Percentiles rank a stretch among this genome's conserved stretches.
phyloP scores from a whole-genome alignment of 306 rosid species.

The Fragaria iinumae region DNA sequence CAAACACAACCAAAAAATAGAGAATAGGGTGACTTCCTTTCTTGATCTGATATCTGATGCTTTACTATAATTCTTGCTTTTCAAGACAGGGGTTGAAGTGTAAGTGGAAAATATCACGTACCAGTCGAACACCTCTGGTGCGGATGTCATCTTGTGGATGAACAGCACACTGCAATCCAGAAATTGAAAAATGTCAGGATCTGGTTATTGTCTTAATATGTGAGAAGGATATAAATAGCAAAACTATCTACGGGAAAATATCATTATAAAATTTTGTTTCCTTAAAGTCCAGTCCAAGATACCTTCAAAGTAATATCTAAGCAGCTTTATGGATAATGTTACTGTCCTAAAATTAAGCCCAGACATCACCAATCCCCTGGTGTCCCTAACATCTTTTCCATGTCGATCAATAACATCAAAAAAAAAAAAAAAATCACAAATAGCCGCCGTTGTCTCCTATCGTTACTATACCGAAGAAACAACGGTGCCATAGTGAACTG shows the following conservation, averaged over 20 bases:
- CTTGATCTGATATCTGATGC: neutral
- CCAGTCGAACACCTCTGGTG: slow-evolving; percentile 96
- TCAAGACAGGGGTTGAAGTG: neutral
- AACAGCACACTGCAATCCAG: slow-evolving; percentile 74
- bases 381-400: slow-evolving; percentile 70
- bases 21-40: neutral
- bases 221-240: slow-evolving; percentile 19
- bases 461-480: too few species aligned
- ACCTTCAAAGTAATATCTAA: slow-evolving; percentile 87
- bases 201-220: neutral
- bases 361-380: slow-evolving; percentile 96
- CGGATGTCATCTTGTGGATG: slow-evolving; percentile 95
- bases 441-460: too few species aligned
- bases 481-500: too few species aligned
- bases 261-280: neutral
- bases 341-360: slow-evolving; percentile 95
- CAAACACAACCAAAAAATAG: slow-evolving; percentile 15
- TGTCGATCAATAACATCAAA: slow-evolving; percentile 57
- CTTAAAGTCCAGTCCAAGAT: slow-evolving; percentile 20
- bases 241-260: neutral
- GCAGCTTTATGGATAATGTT: slow-evolving; percentile 75
- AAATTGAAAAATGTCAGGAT: slow-evolving; percentile 2
- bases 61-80: slow-evolving; percentile 3
- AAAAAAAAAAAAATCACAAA: neutral
- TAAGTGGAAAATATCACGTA: slow-evolving; percentile 32